Base-by-base conservation (phyloP, 2,329 filamentous ascomycete species). In the Fusarium sp. region DNA sequence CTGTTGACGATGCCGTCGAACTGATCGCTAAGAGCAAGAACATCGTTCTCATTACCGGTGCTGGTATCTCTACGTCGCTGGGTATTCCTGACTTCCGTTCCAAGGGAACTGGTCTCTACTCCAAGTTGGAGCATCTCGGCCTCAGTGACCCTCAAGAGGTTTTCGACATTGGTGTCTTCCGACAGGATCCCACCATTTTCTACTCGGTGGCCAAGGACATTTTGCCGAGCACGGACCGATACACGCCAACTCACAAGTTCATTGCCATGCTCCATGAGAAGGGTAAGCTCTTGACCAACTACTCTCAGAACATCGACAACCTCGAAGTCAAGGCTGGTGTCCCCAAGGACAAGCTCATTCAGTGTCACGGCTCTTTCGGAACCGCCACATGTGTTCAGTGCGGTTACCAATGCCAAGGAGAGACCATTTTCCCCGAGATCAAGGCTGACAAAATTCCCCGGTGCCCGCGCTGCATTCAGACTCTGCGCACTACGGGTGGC, bases 261-360 rank as follows among this genome's bases (percentile, higher is more conserved):
- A 97, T 99, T 76, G 89, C 90, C 33, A 86, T 98, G 73, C 87
- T 99, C 35, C 93, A 99, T 79, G 87, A 95, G 72, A 92, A 94
- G 79, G 90, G 88, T 70, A 97, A 97, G 79, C 87, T 99, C 9
- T 87, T 98, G 63, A 98, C 94, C 41, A 98, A 98, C 81, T 99
- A 98, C 83, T 97, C 96, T 1, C 96, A 99, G 78, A 99, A 99
- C 79, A 98, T 99, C 76, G 96, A 99, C 83, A 98, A 98, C 74
- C 89, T 98, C 52, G 95, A 99, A 79, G 88, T 90, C 65, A 90
- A 92, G 75, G 95, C 95, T 1, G 96, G 96, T 23, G 93, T 99
- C 63, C 81, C 84, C 23, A 86, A 89, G 3, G 90, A 93, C 33
- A 97, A 96, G 76, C 86, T 98, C 20, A 91, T 99, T 28, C 95